Evolutionary conservation across 2,329 filamentous ascomycete species (phyloP).

Genomic region (Diaporthe sp.): DNA sequence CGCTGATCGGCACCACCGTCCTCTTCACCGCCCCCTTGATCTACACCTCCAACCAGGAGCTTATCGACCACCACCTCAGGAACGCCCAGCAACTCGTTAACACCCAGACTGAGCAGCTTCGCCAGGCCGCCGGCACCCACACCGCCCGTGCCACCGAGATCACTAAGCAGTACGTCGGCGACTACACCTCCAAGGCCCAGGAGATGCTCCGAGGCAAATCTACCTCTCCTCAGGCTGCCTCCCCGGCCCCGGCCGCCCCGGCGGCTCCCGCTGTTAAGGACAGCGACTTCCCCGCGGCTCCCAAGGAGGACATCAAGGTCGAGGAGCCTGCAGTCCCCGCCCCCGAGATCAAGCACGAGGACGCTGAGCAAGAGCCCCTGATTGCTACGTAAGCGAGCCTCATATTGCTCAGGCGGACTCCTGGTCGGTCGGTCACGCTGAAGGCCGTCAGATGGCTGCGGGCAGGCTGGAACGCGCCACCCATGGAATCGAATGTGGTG

Average conservation of each 20-base stretch:
- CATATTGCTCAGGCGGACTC: not conserved
- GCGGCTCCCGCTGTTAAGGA: conserved; percentile 49
- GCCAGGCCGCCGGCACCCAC: conserved; percentile 71
- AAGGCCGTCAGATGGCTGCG: not conserved
- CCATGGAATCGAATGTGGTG: not conserved
- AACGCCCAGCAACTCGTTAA: conserved; percentile 67
- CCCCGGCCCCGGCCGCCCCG: conserved; percentile 45
- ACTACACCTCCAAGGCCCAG: conserved; percentile 76
- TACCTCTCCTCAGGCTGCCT: conserved; percentile 52
- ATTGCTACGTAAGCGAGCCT: conserved; percentile 43
- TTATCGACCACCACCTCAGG: conserved; percentile 73
- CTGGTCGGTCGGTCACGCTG: not conserved
- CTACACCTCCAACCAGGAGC: conserved; percentile 75
- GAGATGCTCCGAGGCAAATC: conserved; percentile 66
- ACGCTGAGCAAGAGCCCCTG: conserved; percentile 48
- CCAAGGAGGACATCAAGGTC: conserved; percentile 49
- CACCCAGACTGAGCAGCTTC: conserved; percentile 72
- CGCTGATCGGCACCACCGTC: conserved; percentile 67
- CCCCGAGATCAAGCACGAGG: conserved; percentile 43
- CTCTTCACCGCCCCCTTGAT: conserved; percentile 72
- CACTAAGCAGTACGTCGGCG: conserved; percentile 75
- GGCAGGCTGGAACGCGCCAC: not conserved
- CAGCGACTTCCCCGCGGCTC: conserved; percentile 60
- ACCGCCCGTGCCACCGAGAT: conserved; percentile 70
- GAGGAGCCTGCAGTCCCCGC: conserved; percentile 36